phyloP scores from a whole-genome alignment of 805 yeast genomes.

The Ogataea corticis region DNA sequence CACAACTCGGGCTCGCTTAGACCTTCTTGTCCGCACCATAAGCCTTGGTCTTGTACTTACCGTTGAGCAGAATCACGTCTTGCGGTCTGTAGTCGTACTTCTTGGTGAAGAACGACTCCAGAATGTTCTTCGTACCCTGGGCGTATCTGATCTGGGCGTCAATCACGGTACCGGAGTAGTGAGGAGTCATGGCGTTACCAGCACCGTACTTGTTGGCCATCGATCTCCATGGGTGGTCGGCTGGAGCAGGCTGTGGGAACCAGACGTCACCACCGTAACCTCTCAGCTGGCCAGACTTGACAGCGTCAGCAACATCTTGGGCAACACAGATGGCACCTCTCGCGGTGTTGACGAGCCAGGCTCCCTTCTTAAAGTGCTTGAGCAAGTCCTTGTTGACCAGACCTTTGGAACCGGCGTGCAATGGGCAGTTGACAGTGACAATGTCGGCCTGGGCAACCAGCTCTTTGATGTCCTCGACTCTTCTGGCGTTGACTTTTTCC shows the following conservation, averaged over 20 bases:
- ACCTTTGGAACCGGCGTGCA: constrained; percentile 69
- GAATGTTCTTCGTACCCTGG: constrained; percentile 63
- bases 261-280: constrained; percentile 90
- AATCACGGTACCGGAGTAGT: constrained; percentile 74
- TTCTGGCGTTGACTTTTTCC: constrained; percentile 55
- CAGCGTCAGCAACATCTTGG: constrained; percentile 75
- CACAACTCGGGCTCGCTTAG: not conserved
- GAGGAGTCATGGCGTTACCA: constrained; percentile 87
- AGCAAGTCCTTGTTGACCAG: constrained; percentile 65
- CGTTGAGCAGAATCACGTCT: constrained; percentile 70
- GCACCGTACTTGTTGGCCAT: constrained; percentile 66
- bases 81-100: constrained; percentile 72
- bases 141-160: constrained; percentile 81
- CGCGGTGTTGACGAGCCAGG: constrained; percentile 76
- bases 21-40: constrained; percentile 55
- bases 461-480: constrained; percentile 62
- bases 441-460: constrained; percentile 67
- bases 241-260: constrained; percentile 83
- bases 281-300: constrained; percentile 63
- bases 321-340: constrained; percentile 78
- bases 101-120: constrained; percentile 60
- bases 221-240: constrained; percentile 73
- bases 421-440: constrained; percentile 76
- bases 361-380: constrained; percentile 70
- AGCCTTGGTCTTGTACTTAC: constrained; percentile 71